phyloP scores from a whole-genome alignment of 177 flowering plant genomes.

The Vitis hybrid region DNA sequence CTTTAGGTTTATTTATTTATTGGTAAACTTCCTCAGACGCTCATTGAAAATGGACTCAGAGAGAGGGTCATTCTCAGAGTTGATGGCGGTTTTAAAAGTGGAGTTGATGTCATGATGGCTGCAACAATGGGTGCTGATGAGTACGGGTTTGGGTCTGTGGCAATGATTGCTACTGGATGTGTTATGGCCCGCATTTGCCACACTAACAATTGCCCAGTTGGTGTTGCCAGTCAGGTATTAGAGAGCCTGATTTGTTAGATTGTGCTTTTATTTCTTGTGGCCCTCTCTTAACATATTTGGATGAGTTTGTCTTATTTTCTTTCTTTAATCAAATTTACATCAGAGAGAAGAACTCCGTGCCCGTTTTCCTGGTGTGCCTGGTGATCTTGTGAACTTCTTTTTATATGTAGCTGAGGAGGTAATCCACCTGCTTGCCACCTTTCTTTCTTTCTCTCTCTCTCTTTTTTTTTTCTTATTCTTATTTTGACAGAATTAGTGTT shows the following conservation, averaged over 20 bases:
- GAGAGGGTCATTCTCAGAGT: constrained; percentile 95
- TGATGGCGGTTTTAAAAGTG: constrained; percentile 99
- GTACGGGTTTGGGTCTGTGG: constrained; percentile 97
- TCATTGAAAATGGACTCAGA: constrained; percentile 87
- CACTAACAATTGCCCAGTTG: constrained; percentile 99
- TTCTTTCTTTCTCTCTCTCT: not conserved
- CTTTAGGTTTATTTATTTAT: not conserved
- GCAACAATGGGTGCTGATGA: constrained; percentile 99
- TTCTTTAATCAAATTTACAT: constrained; percentile 1
- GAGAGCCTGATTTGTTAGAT: not conserved
- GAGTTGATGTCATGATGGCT: constrained; percentile 96
- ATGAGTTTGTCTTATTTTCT: constrained; percentile 4
- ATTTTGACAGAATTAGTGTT: too few relatives aligned
- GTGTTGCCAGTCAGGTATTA: constrained; percentile 97
- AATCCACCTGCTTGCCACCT: constrained; percentile 16
- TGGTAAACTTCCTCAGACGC: constrained; percentile 56
- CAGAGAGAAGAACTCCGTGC: constrained; percentile 99
- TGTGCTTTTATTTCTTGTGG: not conserved
- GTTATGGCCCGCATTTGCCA: constrained; percentile 99
- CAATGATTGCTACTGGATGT: constrained; percentile 99
- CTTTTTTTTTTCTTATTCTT: not conserved
- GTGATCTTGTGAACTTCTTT: constrained; percentile 97
- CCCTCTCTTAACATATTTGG: not conserved
- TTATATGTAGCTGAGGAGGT: constrained; percentile 99
- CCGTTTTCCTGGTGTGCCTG: constrained; percentile 99